Base-by-base conservation (phyloP, 129 eudicot species). In the Escallonia herrerae region DNA sequence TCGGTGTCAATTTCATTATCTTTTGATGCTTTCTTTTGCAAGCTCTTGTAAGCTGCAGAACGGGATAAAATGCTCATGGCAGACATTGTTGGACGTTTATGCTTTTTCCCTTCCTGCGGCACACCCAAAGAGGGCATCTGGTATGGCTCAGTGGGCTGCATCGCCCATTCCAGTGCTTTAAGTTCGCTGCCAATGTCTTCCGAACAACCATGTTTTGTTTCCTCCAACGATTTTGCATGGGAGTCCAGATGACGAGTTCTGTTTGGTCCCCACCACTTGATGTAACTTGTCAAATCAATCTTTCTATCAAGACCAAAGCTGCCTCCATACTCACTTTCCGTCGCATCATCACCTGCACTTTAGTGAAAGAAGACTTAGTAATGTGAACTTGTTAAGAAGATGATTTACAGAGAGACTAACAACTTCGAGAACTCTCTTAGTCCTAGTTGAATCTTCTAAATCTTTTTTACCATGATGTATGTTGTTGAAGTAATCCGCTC, bases 211-310 rank as follows among this genome's bases (percentile, higher is more conserved):
- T 64, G 70, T 62, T 75, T 85, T 56, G 82, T 60, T 65, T 83
- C 91, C 15, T 85, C 94, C 12, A 80, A 79, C 45, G 89, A 81
- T 79, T 74, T 83, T 39, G 66, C 63, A 49, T 72, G 83, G 45
- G 81, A 65, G 65, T 88, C 96, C 43, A 76, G 12, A 43, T 78
- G 84, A 52, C 86, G 79, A 72, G 83, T 65, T 70, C 82, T 88
- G 76, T 76, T 79, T 44, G 83, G 77, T 8, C 86, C 89, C 96
- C 99, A 93, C 99, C 99, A 93, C 74, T 93, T 93, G 52, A 93
- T 86, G 81, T 83, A 78, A 56, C 75, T 81, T 68, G 99, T 81
- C 46, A 93, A 76, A 76, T 93, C 99, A 13, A 93, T 86, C 82
- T 93, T 93, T 65, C 95, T 86, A 43, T 89, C 95, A 13, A 76